These are phyloP conservation scores for Sarocladium strictum DNA, from an alignment of 2,329 filamentous ascomycete genomes.

Conservation along the genomic window DNA sequence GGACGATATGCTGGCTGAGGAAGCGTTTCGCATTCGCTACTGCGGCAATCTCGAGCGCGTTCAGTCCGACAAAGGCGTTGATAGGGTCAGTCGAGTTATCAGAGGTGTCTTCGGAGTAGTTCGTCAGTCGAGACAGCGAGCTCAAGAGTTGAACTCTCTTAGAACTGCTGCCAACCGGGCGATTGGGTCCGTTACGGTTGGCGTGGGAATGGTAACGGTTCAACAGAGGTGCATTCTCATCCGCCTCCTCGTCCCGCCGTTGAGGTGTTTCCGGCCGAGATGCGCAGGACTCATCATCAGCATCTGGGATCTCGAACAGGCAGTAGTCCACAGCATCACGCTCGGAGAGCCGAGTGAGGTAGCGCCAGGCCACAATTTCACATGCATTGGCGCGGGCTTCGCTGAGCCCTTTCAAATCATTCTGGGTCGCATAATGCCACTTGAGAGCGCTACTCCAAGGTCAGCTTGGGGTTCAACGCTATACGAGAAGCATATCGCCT, in stretches of 20 bases:
- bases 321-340: conserved; percentile 69
- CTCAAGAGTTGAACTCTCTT: conserved; percentile 45
- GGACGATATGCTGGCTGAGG: conserved; percentile 71
- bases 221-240: conserved; percentile 44
- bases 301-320: conserved; percentile 62
- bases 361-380: conserved; percentile 77
- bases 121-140: conserved; percentile 50
- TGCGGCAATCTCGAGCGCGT: conserved; percentile 80
- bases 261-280: conserved; percentile 12
- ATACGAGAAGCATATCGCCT: conserved; percentile 27
- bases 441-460: conserved; percentile 55
- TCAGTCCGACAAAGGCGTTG: conserved; percentile 69
- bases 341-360: conserved; percentile 64
- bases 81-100: conserved; percentile 54
- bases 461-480: not conserved
- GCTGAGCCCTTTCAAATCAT: conserved; percentile 59
- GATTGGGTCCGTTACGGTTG: conserved; percentile 14
- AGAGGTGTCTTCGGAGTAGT: conserved; percentile 28
- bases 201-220: conserved; percentile 15
- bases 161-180: conserved; percentile 30
- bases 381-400: conserved; percentile 67
- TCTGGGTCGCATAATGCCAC: conserved; percentile 63
- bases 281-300: conserved; percentile 17
- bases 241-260: conserved; percentile 32
- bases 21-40: conserved; percentile 81